A percentile compares a stretch with the other conserved stretches of the same genome.
These are phyloP conservation scores for Eucalyptus sideroxylon DNA, from an alignment of 345 rosid genomes.

Conservation along the genomic window DNA sequence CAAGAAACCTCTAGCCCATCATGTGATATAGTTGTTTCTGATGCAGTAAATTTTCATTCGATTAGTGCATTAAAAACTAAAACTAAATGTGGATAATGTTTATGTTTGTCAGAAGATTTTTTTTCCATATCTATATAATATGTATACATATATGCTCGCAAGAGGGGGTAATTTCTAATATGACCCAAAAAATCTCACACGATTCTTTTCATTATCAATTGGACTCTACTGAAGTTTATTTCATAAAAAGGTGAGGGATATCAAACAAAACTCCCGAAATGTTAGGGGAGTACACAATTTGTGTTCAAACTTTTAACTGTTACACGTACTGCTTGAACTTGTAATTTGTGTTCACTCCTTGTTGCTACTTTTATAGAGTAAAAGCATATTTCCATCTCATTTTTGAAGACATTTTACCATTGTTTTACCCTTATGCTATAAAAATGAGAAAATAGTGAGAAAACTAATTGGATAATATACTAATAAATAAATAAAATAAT, in stretches of 20 bases:
- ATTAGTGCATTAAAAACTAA: not conserved
- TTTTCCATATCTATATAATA: not conserved
- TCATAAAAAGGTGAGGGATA: not conserved
- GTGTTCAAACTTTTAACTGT: fast-evolving
- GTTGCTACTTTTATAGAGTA: not conserved
- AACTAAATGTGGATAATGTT: not conserved
- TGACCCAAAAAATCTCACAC: fast-evolving
- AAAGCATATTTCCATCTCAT: not conserved
- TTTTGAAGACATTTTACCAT: not conserved
- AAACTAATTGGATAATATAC: not conserved
- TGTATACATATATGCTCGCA: not conserved
- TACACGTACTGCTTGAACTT: fast-evolving
- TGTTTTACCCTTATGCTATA: not conserved
- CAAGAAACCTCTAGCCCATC: not conserved
- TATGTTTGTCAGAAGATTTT: not conserved
- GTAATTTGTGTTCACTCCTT: not conserved
- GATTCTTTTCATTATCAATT: not conserved
- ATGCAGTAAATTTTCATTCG: not conserved
- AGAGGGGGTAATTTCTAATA: not conserved
- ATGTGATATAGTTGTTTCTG: not conserved
- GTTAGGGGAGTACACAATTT: not conserved
- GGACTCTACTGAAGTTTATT: fast-evolving
- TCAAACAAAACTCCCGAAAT: not conserved
- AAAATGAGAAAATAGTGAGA: not conserved
- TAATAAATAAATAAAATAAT: not conserved